Conservation (phyloP, 306 rosid species). For the Sechiopsis laciniata region DNA sequence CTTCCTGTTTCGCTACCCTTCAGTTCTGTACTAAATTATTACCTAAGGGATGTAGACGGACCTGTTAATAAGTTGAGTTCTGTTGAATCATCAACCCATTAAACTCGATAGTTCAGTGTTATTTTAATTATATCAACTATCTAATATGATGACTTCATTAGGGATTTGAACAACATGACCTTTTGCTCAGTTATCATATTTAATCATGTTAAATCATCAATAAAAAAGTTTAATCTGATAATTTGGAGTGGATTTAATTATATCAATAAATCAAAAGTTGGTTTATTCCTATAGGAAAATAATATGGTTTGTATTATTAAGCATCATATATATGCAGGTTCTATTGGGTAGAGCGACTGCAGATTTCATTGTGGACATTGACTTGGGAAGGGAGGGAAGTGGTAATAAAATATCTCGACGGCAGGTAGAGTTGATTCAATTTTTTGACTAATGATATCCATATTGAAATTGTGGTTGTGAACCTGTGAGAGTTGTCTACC, state of each 20-base stretch:
- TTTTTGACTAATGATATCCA: neutral
- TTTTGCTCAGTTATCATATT: too few species aligned
- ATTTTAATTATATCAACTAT: too few species aligned
- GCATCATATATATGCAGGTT: constrained; percentile 45
- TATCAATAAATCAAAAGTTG: neutral
- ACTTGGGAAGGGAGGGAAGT: constrained; percentile 71
- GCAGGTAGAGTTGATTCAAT: constrained; percentile 51
- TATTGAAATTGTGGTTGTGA: constrained; percentile 12
- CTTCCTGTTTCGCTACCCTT: constrained; percentile 2
- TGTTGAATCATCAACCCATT: too few species aligned
- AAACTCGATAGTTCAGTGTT: too few species aligned
- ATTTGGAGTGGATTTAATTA: neutral
- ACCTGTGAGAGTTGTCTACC: neutral
- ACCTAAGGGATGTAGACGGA: neutral
- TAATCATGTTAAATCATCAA: too few species aligned
- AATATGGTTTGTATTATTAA: neutral
- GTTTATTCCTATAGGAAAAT: neutral
- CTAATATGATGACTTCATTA: neutral
- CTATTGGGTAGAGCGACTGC: constrained; percentile 82
- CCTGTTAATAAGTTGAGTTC: neutral
- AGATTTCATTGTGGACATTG: constrained; percentile 67
- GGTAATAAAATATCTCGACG: constrained; percentile 75
- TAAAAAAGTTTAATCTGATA: too few species aligned
- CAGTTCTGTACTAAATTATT: neutral
- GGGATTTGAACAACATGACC: too few species aligned